Base-by-base conservation (phyloP, 2,329 filamentous ascomycete genomes). In the Coniochaeta hoffmannii region DNA sequence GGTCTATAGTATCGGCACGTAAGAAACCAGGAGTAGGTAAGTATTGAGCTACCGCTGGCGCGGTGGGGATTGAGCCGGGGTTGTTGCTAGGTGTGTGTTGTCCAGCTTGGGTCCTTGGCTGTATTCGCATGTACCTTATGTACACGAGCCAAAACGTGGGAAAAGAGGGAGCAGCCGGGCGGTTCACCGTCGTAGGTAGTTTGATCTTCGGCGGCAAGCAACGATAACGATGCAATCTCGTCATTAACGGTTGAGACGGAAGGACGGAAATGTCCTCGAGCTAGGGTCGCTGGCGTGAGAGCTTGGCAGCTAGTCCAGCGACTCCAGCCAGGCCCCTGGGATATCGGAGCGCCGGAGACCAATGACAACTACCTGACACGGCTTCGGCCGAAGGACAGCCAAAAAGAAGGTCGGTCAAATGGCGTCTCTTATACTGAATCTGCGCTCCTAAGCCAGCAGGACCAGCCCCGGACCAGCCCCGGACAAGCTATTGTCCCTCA, bases 171-270 rank as follows among this genome's bases (percentile, higher is more conserved):
- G 50, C 19, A 35, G 31, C 31, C 34, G 31, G 34, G 32, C 22
- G 28, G 34, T 26, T 28, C 17, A 50, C 49, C 9, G 49, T 54
- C 22, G 36, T 56, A 31, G 61, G 36, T 56, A 31, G 61, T 62
- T 61, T 62, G 61, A 64, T 64, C 62, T 55, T 38, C 61, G 50
- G 52, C 55, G 56, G 55, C 50, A 51, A 57, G 50, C 53, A 49
- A n/a, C n/a, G n/a, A n/a, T n/a, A n/a, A n/a, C 56, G 55, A 54
- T 56, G 51, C 57, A 53, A 44, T 38, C 38, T 54, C 49, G n/a
- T 57, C 53, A 53, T 54, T 44, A 56, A n/a, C 26, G 49, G 49
- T 51, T 51, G 28, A 32, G 28, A 31, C 32, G 32, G 28, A n/a
- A n/a, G 49, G n/a, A 34, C 28, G 49, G 31, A n/a, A n/a, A n/a